Evolutionary conservation across 805 yeast genomes (phyloP).

Genomic region (Pichia cabralensis): DNA sequence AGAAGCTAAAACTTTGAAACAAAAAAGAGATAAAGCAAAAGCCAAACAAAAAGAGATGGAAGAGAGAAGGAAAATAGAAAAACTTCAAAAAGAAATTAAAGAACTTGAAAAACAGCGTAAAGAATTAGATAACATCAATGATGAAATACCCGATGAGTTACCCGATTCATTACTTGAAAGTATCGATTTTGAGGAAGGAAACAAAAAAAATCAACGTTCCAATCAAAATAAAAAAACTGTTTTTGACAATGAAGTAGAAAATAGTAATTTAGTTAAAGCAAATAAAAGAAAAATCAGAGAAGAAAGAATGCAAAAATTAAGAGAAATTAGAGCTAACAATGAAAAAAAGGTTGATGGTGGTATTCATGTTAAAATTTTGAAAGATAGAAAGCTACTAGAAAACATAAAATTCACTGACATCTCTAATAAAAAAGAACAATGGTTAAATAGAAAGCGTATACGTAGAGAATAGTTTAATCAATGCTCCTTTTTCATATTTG

Average conservation of each 20-base stretch:
- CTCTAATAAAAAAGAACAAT: conserved; percentile 17
- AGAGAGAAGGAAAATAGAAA: conserved; percentile 26
- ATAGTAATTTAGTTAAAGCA: conserved; percentile 17
- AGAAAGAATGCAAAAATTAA: conserved; percentile 17
- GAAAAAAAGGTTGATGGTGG: conserved; percentile 30
- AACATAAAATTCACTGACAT: too few relatives aligned
- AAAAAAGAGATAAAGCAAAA: conserved; percentile 9
- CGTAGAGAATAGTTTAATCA: conserved; percentile 10
- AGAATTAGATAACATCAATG: conserved; percentile 4
- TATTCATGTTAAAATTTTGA: conserved; percentile 28
- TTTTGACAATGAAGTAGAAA: conserved; percentile 19
- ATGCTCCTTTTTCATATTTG: too few relatives aligned
- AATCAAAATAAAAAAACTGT: conserved; percentile 8
- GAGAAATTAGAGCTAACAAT: conserved; percentile 22
- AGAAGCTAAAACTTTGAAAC: conserved; percentile 11
- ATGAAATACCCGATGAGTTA: conserved; percentile 27
- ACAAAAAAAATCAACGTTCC: conserved; percentile 9
- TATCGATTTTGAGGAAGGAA: conserved; percentile 11
- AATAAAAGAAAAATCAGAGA: conserved; percentile 10
- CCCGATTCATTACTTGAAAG: conserved; percentile 31
- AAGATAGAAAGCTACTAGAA: background rate
- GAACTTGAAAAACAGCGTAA: conserved; percentile 9
- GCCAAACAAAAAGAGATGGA: conserved; percentile 22
- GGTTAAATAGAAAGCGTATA: conserved; percentile 20
- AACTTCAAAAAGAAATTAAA: conserved; percentile 18